Percentiles rank a stretch among this genome's conserved stretches.
phyloP scores from a whole-genome alignment of 2,329 filamentous ascomycete species.

The Xylaria sp. region DNA sequence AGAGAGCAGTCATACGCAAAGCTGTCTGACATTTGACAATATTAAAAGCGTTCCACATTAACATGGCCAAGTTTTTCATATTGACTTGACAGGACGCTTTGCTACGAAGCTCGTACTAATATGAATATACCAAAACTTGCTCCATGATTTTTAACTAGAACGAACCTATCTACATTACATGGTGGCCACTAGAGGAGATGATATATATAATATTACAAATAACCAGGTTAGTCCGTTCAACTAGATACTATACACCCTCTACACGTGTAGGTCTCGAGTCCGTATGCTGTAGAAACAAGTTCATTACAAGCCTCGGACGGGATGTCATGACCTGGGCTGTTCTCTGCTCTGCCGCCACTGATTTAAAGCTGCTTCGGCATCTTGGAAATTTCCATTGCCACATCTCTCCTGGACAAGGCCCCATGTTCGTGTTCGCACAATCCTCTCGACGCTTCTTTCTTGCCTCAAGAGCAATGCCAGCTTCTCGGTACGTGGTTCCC shows the following conservation, averaged over 20 bases:
- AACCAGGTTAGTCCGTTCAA: conserved; percentile 1
- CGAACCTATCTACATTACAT: neutral
- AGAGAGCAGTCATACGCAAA: no score
- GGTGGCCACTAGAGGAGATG: conserved; percentile 11
- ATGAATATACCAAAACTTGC: neutral
- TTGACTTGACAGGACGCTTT: neutral
- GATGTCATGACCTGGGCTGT: conserved; percentile 19
- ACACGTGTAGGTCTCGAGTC: neutral
- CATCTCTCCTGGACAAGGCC: conserved; percentile 80
- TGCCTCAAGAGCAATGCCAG: conserved; percentile 78
- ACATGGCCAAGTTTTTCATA: no score
- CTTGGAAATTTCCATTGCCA: conserved; percentile 60
- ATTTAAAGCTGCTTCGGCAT: conserved; percentile 64
- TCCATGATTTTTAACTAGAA: neutral
- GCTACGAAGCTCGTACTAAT: neutral
- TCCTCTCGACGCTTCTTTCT: conserved; percentile 80
- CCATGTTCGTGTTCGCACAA: conserved; percentile 87
- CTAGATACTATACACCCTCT: conserved; percentile 6
- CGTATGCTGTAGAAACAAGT: neutral
- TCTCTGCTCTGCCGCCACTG: conserved; percentile 44
- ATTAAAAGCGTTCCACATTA: no score
- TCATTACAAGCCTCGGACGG: neutral
- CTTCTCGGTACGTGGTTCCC: conserved; percentile 81
- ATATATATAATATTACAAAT: conserved; percentile 11
- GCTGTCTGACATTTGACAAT: no score